Evolutionary conservation across 2,329 filamentous ascomycete genomes (phyloP), one percentile per base, ranked within the genome.

Genomic region (Pyrenophora graminea): DNA sequence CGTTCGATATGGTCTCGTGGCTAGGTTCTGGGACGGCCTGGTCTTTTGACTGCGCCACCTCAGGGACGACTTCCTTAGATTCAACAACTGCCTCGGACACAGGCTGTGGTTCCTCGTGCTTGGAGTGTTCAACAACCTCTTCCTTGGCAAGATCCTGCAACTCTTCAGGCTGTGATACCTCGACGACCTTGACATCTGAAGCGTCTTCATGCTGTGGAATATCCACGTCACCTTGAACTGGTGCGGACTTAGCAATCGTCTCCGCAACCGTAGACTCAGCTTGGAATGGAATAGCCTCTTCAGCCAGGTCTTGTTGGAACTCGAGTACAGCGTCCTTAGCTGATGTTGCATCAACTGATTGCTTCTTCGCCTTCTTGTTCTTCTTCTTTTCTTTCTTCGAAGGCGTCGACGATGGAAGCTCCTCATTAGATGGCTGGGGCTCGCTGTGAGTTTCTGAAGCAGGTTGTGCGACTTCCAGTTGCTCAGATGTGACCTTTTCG

Each of bases 311-410:
- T 10, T 37, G 30, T 32, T 48, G 42, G 4, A 39, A 25, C 30
- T 58, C 49, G 6, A 51, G 43, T 4, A 53, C 31, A 19, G 33
- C 27, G 6, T 63, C 48, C 6, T 54, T 40, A 7, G 33, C 21
- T 3, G 55, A 56, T 15, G 59, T 56, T 4, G 33, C 51, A n/a
- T 39, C 49, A 9, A 51, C 59, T 10, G 57, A 57, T 23, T 61
- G 57, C 19, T 50, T 57, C 45, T 66, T 67, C 6, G 51, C 55
- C 39, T 68, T 66, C 52, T 66, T 67, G 3, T 36, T 48, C 43
- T 64, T 68, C 46, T 67, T 67, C 41, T 56, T 59, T 23, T 62
- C 59, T 46, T 66, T 58, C 42, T 58, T 61, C 2, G 59, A 61
- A 23, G 42, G 45, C 19, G 45, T 21, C 13, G 45, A 12, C n/a